Conservation (phyloP, 768 basidiomycete genomes). For the Xerocomus spinulosus region DNA sequence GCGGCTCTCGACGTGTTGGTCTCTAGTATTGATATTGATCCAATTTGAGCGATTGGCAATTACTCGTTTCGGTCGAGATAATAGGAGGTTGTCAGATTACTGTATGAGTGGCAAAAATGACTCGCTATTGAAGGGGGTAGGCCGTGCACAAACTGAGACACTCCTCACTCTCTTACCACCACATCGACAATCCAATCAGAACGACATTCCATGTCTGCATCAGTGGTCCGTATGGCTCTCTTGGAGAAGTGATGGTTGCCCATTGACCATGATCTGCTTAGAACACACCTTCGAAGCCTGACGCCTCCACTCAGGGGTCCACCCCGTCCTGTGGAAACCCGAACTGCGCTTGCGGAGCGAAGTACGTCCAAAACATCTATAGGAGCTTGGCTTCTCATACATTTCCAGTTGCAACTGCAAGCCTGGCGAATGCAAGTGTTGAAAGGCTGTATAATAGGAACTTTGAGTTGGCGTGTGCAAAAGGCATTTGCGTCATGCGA, state of each 20-base stretch:
- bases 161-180: background rate
- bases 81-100: background rate
- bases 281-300: conserved; percentile 5
- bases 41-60: background rate
- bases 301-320: background rate
- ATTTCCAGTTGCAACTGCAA: conserved; percentile 11
- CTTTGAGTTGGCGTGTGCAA: background rate
- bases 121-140: background rate
- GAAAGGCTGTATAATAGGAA: background rate
- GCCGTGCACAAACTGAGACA: background rate
- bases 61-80: too few relatives aligned
- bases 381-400: background rate
- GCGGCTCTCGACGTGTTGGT: conserved; percentile 11
- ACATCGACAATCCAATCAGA: too few relatives aligned
- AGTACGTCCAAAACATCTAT: conserved; percentile 2
- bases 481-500: background rate
- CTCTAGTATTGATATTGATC: conserved; percentile 8
- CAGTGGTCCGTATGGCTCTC: background rate
- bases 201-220: conserved; percentile 15
- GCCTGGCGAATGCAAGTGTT: conserved; percentile 16
- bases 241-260: background rate
- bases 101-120: conserved; percentile 7
- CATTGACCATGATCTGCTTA: background rate
- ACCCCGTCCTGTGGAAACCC: conserved; percentile 18
- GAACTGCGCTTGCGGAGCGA: conserved; percentile 13